Conservation (phyloP, 2,329 filamentous ascomycete genomes). For the Macrophomina tecta region DNA sequence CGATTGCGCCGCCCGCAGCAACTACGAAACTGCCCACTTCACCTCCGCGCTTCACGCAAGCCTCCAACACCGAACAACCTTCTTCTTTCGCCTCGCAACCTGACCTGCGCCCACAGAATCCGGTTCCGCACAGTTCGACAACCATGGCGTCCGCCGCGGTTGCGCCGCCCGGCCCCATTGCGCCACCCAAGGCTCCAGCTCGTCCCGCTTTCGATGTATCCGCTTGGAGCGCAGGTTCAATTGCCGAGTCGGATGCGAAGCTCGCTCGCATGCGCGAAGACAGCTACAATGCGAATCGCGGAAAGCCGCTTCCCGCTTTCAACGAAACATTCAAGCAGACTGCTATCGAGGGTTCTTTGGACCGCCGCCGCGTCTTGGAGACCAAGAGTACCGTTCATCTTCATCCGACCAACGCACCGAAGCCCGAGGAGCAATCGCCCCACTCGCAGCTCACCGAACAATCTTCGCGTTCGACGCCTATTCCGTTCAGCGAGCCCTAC, state of each 20-base stretch:
- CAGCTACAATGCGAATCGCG: conserved; percentile 3
- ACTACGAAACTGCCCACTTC: conserved; percentile 24
- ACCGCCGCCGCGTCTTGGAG: conserved; percentile 20
- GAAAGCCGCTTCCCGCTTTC: conserved; percentile 20
- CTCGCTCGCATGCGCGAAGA: conserved; percentile 17
- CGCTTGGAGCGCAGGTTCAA: conserved; percentile 21
- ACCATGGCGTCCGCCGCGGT: conserved; percentile 22
- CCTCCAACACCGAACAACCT: conserved; percentile 37
- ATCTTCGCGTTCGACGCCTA: conserved; percentile 14
- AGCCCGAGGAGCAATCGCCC: background rate
- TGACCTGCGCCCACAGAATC: conserved; percentile 21
- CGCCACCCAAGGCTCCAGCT: conserved; percentile 37
- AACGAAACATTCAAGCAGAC: conserved; percentile 28
- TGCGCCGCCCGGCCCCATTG: conserved; percentile 38
- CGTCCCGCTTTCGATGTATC: conserved; percentile 31
- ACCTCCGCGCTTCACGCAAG: conserved; percentile 22
- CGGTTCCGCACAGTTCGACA: background rate
- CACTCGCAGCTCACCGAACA: conserved; percentile 3
- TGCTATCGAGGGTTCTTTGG: conserved; percentile 15
- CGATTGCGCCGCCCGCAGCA: conserved; percentile 35
- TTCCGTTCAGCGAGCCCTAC: conserved; percentile 17
- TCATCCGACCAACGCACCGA: background rate
- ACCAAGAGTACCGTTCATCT: conserved; percentile 21
- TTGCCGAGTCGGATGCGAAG: conserved; percentile 18
- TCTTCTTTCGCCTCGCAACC: conserved; percentile 36